Percentiles rank a stretch among this genome's conserved stretches.
Conservation (phyloP, 352 stramenopile species). For the Aphanomyces stellatus region DNA sequence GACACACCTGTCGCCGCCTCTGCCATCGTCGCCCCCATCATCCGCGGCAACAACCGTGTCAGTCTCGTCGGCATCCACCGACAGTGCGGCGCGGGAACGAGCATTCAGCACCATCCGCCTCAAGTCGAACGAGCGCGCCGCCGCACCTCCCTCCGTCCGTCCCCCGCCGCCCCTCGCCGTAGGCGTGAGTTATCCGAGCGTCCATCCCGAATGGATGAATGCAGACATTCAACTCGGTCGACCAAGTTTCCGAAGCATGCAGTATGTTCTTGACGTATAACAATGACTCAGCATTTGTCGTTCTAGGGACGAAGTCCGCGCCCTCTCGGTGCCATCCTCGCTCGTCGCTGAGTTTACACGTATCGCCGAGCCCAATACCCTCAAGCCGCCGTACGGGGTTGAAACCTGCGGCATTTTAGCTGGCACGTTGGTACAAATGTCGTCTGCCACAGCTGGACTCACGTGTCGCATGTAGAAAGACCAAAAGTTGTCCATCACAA, state of each 20-base stretch:
- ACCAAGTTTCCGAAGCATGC: too few relatives aligned
- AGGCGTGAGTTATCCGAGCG: neutral
- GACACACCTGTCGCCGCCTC: too few relatives aligned
- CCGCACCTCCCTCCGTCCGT: too few relatives aligned
- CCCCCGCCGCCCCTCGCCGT: too few relatives aligned
- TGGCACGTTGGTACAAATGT: conserved; percentile 47
- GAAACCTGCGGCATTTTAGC: conserved; percentile 87
- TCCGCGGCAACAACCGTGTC: too few relatives aligned
- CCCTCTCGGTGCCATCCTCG: conserved; percentile 55
- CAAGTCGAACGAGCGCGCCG: neutral
- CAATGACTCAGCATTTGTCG: too few relatives aligned
- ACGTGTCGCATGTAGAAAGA: conserved; percentile 32
- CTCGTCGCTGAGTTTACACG: conserved; percentile 71
- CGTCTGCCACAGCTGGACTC: neutral
- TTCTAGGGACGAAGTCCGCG: conserved; percentile 27
- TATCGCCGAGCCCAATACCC: conserved; percentile 75
- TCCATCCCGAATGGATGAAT: neutral
- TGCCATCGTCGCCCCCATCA: too few relatives aligned
- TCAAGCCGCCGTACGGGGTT: conserved; percentile 62
- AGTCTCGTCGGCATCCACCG: too few relatives aligned
- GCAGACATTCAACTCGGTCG: neutral
- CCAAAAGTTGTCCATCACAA: conserved; percentile 57
- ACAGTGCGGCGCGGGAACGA: neutral
- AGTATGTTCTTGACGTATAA: neutral
- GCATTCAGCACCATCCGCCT: neutral